Evolutionary conservation across 305 asterid species (phyloP).

Genomic region (Plantago lanceolata): DNA sequence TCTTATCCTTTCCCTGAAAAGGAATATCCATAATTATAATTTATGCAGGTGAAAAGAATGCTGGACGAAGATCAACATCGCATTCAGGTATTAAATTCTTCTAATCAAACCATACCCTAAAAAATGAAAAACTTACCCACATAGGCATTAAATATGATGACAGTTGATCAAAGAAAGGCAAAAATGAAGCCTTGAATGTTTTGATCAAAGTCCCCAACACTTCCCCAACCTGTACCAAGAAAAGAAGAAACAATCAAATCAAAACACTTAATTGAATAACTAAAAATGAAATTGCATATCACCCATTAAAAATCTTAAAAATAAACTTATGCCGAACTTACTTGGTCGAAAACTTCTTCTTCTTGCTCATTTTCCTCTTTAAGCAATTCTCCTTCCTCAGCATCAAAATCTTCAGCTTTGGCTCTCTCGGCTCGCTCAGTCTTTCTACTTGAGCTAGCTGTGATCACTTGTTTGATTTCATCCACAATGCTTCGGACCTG

Average conservation of each 20-base stretch:
- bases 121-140: constrained; percentile 64
- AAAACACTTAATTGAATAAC: constrained; percentile 15
- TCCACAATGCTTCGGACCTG: constrained; percentile 87
- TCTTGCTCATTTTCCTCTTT: constrained; percentile 93
- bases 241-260: constrained; percentile 2
- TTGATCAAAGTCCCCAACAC: constrained; percentile 75
- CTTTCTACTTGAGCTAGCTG: constrained; percentile 85
- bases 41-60: background rate
- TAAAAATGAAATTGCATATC: background rate
- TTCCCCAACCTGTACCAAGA: constrained; percentile 65
- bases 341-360: constrained; percentile 95
- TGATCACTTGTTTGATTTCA: constrained; percentile 74
- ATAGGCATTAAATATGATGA: constrained; percentile 82
- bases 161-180: constrained; percentile 81
- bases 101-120: constrained; percentile 10
- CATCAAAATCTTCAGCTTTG: constrained; percentile 92
- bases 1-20: constrained; percentile 79
- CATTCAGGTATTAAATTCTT: background rate
- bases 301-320: background rate
- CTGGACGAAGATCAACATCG: background rate
- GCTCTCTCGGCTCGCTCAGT: constrained; percentile 73
- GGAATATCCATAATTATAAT: constrained; percentile 6
- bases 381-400: constrained; percentile 83
- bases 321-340: constrained; percentile 26
- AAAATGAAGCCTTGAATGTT: constrained; percentile 71